phyloP scores from a whole-genome alignment of 257 asterid genomes.

The Nicotiana obtusifolia region DNA sequence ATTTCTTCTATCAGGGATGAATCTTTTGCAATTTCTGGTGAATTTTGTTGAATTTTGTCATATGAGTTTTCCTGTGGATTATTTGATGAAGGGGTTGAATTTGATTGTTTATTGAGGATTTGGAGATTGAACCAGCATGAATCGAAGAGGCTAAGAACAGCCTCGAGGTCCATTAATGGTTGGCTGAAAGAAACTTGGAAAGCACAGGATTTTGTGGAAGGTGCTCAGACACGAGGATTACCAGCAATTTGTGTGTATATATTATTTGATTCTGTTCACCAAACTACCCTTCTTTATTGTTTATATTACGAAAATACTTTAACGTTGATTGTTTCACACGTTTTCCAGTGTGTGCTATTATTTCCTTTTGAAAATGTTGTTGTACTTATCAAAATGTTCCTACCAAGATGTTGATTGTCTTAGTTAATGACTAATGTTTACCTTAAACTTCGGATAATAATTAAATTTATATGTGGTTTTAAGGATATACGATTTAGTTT shows the following conservation, averaged over 20 bases:
- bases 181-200: background rate
- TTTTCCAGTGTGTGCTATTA: background rate
- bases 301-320: conserved; percentile 17
- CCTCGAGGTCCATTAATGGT: conserved; percentile 38
- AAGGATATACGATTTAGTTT: too few relatives aligned
- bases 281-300: conserved; percentile 5
- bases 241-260: background rate
- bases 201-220: background rate
- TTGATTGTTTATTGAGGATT: conserved; percentile 17
- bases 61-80: background rate
- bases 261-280: conserved; percentile 10
- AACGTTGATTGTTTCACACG: conserved; percentile 20
- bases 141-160: conserved; percentile 35
- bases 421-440: too few relatives aligned
- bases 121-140: conserved; percentile 34
- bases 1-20: background rate
- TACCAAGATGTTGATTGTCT: background rate
- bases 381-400: background rate
- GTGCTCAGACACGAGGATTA: background rate
- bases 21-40: background rate
- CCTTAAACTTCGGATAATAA: too few relatives aligned
- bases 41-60: background rate
- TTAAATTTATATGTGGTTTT: too few relatives aligned
- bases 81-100: conserved; percentile 1
- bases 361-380: background rate